Conservation (phyloP, 345 rosid species). For the Nephelium lappaceum region DNA sequence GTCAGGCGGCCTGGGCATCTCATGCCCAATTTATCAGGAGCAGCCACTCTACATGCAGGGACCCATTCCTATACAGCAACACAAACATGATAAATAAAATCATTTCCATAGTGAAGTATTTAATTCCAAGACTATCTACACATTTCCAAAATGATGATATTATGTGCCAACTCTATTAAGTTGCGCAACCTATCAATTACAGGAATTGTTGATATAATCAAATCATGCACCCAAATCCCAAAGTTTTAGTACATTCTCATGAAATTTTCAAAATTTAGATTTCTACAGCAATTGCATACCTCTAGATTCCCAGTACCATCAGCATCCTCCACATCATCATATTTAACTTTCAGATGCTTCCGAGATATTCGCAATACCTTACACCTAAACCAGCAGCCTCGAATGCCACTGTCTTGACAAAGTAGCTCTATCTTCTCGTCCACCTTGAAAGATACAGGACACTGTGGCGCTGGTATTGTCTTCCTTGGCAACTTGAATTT, state of each 20-base stretch:
- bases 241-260: not conserved
- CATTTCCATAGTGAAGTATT: not conserved
- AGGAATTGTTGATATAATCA: not conserved
- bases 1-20: constrained; percentile 45
- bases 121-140: not conserved
- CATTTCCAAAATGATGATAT: not conserved
- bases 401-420: constrained; percentile 56
- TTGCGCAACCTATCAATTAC: not conserved
- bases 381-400: constrained; percentile 67
- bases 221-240: not conserved
- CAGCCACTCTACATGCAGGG: constrained; percentile 33
- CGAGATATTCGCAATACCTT: constrained; percentile 30
- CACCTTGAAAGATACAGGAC: constrained; percentile 20
- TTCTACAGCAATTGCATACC: constrained; percentile 34
- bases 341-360: constrained; percentile 40
- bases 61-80: constrained; percentile 51
- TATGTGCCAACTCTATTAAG: not conserved
- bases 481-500: constrained; percentile 36
- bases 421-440: constrained; percentile 47
- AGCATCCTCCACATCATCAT: constrained; percentile 43
- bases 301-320: constrained; percentile 41
- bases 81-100: not conserved
- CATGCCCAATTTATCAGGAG: constrained; percentile 49
- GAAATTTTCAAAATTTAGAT: constrained; percentile 2
- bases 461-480: constrained; percentile 9